phyloP scores from a whole-genome alignment of 331 rosid genomes.

The Cucumis variabilis region DNA sequence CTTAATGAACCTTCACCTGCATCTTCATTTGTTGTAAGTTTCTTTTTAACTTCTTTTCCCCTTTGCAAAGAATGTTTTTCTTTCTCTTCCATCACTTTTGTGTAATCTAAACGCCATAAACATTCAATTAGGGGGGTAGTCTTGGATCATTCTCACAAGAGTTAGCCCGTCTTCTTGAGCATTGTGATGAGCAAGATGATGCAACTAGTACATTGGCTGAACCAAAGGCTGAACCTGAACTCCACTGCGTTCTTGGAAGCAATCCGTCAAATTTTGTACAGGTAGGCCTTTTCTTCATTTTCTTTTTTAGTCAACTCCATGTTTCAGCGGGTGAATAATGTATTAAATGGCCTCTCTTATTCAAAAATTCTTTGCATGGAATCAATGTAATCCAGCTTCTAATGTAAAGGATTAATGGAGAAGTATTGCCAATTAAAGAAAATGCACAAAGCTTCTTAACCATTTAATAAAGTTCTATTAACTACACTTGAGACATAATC shows the following conservation, averaged over 20 bases:
- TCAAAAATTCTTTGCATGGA: background rate
- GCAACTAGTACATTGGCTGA: slow-evolving; percentile 94
- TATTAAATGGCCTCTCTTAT: background rate
- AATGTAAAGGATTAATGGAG: background rate
- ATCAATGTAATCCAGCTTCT: background rate
- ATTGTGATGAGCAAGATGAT: slow-evolving; percentile 95
- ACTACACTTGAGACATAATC: background rate
- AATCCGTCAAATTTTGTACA: slow-evolving; percentile 56
- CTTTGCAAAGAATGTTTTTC: background rate
- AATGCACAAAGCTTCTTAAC: background rate
- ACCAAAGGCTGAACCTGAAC: slow-evolving; percentile 85
- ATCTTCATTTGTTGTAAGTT: slow-evolving; percentile 62
- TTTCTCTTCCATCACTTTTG: background rate
- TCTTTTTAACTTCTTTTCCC: background rate
- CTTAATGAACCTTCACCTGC: slow-evolving; percentile 94
- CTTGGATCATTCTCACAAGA: slow-evolving; percentile 96
- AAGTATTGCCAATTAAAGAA: background rate
- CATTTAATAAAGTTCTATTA: background rate
- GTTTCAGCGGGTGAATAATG: background rate
- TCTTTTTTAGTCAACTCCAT: background rate
- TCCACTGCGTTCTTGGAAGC: slow-evolving; percentile 63
- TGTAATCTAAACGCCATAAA: background rate
- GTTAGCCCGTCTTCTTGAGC: slow-evolving; percentile 78
- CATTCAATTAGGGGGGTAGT: slow-evolving; percentile 70
- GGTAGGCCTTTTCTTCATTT: slow-evolving; percentile 43